These are phyloP conservation scores for Boletus huronensis DNA, from an alignment of 768 basidiomycete genomes.

Conservation along the genomic window DNA sequence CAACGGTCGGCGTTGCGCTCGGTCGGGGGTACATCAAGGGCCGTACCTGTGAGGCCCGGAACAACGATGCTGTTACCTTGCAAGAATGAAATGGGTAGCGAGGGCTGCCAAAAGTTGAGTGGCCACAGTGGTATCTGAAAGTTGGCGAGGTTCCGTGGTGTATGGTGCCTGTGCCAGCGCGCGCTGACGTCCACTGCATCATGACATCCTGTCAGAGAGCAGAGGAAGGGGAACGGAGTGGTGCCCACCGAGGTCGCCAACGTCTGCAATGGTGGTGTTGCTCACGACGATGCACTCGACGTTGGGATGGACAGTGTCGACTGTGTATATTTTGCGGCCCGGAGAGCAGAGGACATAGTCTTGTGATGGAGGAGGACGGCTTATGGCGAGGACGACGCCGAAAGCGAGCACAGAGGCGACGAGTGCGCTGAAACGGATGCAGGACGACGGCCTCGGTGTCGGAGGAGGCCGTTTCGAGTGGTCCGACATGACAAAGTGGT, in stretches of 20 bases:
- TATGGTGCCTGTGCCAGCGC: slow-evolving; percentile 21
- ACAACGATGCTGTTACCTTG: slow-evolving; percentile 48
- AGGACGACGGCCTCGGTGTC: no score
- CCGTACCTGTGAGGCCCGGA: slow-evolving; percentile 68
- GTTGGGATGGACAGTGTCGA: slow-evolving; percentile 47
- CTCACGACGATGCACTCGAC: slow-evolving; percentile 63
- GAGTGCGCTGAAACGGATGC: not conserved
- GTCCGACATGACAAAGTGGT: no score
- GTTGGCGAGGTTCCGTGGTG: not conserved
- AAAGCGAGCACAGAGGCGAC: slow-evolving; percentile 8
- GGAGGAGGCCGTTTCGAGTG: not conserved
- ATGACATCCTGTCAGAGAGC: not conserved
- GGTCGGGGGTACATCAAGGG: not conserved
- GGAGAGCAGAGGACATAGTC: slow-evolving; percentile 60
- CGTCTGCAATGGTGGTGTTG: slow-evolving; percentile 43
- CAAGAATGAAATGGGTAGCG: slow-evolving; percentile 24
- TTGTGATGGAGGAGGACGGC: not conserved
- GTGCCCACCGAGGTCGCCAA: slow-evolving; percentile 47
- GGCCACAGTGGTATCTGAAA: slow-evolving; percentile 25
- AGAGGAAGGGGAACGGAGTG: not conserved
- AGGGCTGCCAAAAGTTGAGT: slow-evolving; percentile 17
- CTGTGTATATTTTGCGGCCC: slow-evolving; percentile 60
- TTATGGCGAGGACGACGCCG: not conserved
- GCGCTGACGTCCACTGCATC: slow-evolving; percentile 22
- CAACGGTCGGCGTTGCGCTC: not conserved